phyloP scores from a whole-genome alignment of 345 rosid species.

The Ailanthus altissimus region DNA sequence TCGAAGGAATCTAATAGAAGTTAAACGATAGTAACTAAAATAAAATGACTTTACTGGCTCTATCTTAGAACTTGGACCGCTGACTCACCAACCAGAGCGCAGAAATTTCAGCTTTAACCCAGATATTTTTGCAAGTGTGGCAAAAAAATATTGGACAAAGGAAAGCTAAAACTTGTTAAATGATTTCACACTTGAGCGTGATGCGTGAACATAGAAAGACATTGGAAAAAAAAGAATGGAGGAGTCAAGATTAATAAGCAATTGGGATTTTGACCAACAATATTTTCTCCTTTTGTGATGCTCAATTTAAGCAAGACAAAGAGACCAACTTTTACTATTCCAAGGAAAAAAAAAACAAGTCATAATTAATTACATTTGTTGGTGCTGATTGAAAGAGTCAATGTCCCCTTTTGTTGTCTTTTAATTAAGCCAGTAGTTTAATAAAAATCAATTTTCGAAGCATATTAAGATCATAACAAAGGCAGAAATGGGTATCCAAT shows the following conservation, averaged over 20 bases:
- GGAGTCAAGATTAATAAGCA: conserved; percentile 20
- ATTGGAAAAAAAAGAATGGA: neutral
- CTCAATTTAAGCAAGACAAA: conserved; percentile 40
- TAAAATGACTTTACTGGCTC: neutral
- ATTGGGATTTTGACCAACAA: conserved; percentile 44
- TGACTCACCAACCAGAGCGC: conserved; percentile 29
- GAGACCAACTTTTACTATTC: conserved; percentile 44
- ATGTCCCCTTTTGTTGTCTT: conserved; percentile 28
- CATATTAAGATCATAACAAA: neutral
- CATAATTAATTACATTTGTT: neutral
- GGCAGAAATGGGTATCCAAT: conserved; percentile 37
- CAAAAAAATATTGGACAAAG: neutral
- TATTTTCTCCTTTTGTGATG: too few species aligned
- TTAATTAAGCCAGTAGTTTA: neutral
- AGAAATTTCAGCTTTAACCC: too few species aligned
- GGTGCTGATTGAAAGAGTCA: conserved; percentile 5
- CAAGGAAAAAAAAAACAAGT: conserved; percentile 30
- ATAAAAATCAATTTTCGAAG: neutral
- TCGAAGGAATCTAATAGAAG: too few species aligned
- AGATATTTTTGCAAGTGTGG: neutral
- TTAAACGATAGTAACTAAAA: too few species aligned
- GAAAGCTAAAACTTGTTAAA: neutral
- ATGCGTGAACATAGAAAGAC: conserved; percentile 25
- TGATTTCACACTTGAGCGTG: conserved; percentile 20
- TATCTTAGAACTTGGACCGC: conserved; percentile 13